Evolutionary conservation across 2,329 filamentous ascomycete species (phyloP), one percentile per base, ranked within the genome.

Genomic region (Metarhizium humberi): DNA sequence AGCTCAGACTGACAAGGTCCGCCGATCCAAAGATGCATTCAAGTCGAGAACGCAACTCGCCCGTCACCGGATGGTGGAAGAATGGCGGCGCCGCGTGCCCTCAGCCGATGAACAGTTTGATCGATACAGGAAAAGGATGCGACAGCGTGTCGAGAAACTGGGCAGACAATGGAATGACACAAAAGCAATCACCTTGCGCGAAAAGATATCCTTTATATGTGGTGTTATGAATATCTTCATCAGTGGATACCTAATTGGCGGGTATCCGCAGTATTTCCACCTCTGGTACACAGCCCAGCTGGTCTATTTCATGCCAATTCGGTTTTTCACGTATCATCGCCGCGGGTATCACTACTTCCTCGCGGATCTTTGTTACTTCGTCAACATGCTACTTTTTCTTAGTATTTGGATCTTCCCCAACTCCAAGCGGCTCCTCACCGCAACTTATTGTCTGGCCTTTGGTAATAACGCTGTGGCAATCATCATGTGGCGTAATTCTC

Each of bases 391-490:
- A 54, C 76, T 89, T 36, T 77, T 92, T 59, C 75, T 95, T 57
- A 88, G 85, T 62, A 82, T 99, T 52, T 99, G 92, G 92, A 78
- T 88, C 38, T 96, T 97, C 65, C 94, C 94, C 0, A 75, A 80
- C 52, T 96, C 92, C 13, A 96, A 95, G 71, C 85, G 92, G 48
- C 80, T 99, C 16, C 92, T 99, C 70, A 94, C 95, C 60, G 86
- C 90, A 61, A 87, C 90, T 1, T 99, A 92, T 71, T 97, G 94
- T 66, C 78, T 99, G 38, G 89, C 92, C 10, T 95, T 90, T 67
- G 94, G 94, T 59, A 99, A 99, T 73, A 99, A 99, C 67, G 94
- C 94, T 20, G 85, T 96, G 50, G 94, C 94, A 13, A 97, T 99
- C 69, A 91, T 94, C 67, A 94, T 99, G 92, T 99, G 94, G 94